Evolutionary conservation across 768 basidiomycete genomes (phyloP).

Genomic region (Polyporus arcularius): DNA sequence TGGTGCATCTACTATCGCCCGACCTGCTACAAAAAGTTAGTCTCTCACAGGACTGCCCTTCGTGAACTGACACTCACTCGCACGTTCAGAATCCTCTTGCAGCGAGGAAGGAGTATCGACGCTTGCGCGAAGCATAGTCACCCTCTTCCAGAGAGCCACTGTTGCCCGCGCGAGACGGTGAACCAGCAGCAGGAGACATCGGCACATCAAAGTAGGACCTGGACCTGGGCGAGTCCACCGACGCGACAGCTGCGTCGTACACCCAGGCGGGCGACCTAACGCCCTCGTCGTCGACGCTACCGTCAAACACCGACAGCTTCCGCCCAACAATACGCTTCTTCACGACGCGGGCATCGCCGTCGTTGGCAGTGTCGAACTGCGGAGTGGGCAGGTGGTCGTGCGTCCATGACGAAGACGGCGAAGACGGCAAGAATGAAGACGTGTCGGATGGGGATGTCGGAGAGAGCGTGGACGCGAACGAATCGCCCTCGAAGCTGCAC

Average conservation of each 20-base stretch:
- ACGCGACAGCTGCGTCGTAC: slow-evolving; percentile 15
- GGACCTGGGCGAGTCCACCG: background rate
- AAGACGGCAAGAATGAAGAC: slow-evolving; percentile 1
- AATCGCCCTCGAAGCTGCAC: slow-evolving; percentile 3
- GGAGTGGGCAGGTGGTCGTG: background rate
- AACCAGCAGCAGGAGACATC: slow-evolving; percentile 3
- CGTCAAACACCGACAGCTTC: slow-evolving; percentile 9
- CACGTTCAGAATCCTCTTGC: slow-evolving; percentile 6
- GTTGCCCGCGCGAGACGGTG: background rate
- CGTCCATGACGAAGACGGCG: slow-evolving; percentile 6
- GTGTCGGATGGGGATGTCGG: slow-evolving; percentile 1
- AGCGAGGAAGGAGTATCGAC: slow-evolving; percentile 15
- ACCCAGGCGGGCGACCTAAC: slow-evolving; percentile 7
- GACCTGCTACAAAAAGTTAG: background rate
- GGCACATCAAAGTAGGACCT: background rate
- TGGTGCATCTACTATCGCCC: too few species aligned
- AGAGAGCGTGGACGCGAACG: slow-evolving; percentile 3
- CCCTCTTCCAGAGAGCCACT: background rate
- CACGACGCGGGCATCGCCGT: slow-evolving; percentile 4
- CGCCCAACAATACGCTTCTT: slow-evolving; percentile 17
- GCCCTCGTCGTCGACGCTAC: background rate
- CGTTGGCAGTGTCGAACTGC: background rate
- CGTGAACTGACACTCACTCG: background rate
- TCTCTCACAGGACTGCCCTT: background rate
- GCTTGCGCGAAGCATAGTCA: slow-evolving; percentile 13